Percentiles rank a stretch among this genome's conserved stretches.
Evolutionary conservation across 1,284 basidiomycete genomes (phyloP).

Genomic region (Leccinum solheimii): DNA sequence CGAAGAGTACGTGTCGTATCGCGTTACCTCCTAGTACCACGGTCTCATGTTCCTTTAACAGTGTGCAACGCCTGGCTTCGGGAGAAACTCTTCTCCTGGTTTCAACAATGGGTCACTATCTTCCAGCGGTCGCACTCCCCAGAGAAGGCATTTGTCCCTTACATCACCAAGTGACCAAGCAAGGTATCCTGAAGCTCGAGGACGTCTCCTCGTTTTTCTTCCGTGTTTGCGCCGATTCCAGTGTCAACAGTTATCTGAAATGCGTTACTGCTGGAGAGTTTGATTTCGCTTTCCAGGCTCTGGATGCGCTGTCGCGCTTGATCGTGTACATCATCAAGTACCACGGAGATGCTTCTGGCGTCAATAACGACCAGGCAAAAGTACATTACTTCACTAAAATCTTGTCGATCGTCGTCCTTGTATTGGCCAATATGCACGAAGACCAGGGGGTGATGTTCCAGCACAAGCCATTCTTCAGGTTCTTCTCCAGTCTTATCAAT

Average conservation of each 20-base stretch:
- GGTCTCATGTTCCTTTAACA: conserved; percentile 28
- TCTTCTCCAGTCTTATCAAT: conserved; percentile 95
- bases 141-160: conserved; percentile 97
- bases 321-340: conserved; percentile 99
- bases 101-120: conserved; percentile 93
- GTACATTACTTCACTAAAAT: conserved; percentile 98
- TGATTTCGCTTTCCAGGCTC: conserved; percentile 82
- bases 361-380: conserved; percentile 91
- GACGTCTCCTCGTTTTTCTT: conserved; percentile 98
- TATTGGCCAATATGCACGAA: conserved; percentile 93
- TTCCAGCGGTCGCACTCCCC: conserved; percentile 89
- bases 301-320: conserved; percentile 94
- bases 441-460: conserved; percentile 90
- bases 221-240: conserved; percentile 95
- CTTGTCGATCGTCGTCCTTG: conserved; percentile 94
- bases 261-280: conserved; percentile 78
- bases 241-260: conserved; percentile 90
- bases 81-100: conserved; percentile 72
- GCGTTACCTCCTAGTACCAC: conserved; percentile 1
- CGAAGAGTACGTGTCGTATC: conserved; percentile 62
- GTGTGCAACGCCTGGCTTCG: conserved; percentile 59
- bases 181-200: conserved; percentile 95
- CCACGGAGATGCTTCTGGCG: conserved; percentile 88
- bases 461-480: conserved; percentile 98
- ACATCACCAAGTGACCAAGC: conserved; percentile 96